A percentile compares a stretch with the other conserved stretches of the same genome.
Evolutionary conservation across 2,329 filamentous ascomycete species (phyloP).

Genomic region (Trichoderma pleuroti): DNA sequence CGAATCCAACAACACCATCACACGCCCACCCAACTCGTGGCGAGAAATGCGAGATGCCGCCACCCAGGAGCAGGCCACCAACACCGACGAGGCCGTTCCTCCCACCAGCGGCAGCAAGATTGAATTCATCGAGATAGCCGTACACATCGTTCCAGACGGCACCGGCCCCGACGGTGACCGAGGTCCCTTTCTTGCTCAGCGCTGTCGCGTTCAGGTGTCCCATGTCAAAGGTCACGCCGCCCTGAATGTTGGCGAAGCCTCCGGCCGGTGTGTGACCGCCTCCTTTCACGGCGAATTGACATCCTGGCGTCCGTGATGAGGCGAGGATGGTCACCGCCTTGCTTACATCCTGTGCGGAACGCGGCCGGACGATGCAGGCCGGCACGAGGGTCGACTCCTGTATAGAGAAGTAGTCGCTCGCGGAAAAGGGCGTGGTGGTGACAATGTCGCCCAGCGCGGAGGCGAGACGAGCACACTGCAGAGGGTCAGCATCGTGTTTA

Average conservation of each 20-base stretch:
- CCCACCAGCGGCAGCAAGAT: conserved; percentile 26
- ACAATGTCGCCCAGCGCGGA: neutral
- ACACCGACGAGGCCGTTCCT: conserved; percentile 26
- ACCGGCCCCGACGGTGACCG: conserved; percentile 23
- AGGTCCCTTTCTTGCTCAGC: conserved; percentile 20
- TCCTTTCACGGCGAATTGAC: conserved; percentile 31
- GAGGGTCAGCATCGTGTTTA: neutral
- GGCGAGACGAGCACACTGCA: conserved; percentile 1
- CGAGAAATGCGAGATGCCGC: conserved; percentile 23
- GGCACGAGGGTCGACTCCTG: neutral
- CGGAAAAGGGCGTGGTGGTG: conserved; percentile 10
- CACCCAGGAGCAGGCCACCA: conserved; percentile 26
- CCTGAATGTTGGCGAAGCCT: conserved; percentile 28
- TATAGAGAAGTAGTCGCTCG: neutral
- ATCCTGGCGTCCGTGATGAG: neutral
- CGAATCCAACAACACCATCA: conserved; percentile 7
- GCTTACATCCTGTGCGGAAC: conserved; percentile 26
- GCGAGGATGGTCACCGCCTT: neutral
- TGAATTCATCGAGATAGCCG: conserved; percentile 18
- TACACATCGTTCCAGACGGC: conserved; percentile 26
- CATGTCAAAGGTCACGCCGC: conserved; percentile 31
- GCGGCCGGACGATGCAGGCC: conserved; percentile 19
- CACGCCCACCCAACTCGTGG: conserved; percentile 17
- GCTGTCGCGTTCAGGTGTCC: conserved; percentile 24
- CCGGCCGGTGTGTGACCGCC: conserved; percentile 34